Evolutionary conservation across 2,329 filamentous ascomycete genomes (phyloP), one percentile per base, ranked within the genome.

Genomic region (Trichoderma harzianum): DNA sequence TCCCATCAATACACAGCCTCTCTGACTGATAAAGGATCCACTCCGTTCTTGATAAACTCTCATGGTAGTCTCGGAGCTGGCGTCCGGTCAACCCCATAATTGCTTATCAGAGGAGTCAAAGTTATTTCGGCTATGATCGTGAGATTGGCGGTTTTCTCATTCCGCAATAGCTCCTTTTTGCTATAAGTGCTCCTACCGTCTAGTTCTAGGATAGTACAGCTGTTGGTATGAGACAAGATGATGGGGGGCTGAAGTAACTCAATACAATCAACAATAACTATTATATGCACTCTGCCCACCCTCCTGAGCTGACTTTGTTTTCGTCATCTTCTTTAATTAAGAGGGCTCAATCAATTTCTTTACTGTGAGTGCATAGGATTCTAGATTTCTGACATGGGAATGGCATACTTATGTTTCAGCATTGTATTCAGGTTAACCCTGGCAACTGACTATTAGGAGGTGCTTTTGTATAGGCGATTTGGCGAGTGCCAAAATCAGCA

Each of bases 121-220:
- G 5, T 21, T 21, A 4, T 21, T 47, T 21, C 12, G 5, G n/a
- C n/a, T 5, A n/a, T 21, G 43, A 21, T 21, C 10, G 2, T 51
- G n/a, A 3, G 0, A 6, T 51, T 11, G n/a, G 43, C 10, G 5
- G 12, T 51, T 21, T 5, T 51, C n/a, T 21, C n/a, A 12, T 21
- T 21, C 0, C 3, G 11, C 5, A 12, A 2, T 51, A 11, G 43
- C n/a, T 21, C 3, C 2, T 0, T 6, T 51, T 12, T 3, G 43
- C 7, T n/a, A 11, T 51, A n/a, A 21, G 3, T 1, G 2, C 18
- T 51, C 10, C 2, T 21, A 51, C 7, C 43, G n/a, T 21, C 11
- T 21, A 21, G n/a, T 21, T 51, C 4, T 21, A 12, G 43, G 2
- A 51, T 21, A 51, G 43, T 12, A 6, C 1, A 12, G 4, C 8